Base-by-base conservation (phyloP, 2,329 filamentous ascomycete genomes). In the Stemphylium vesicarium region DNA sequence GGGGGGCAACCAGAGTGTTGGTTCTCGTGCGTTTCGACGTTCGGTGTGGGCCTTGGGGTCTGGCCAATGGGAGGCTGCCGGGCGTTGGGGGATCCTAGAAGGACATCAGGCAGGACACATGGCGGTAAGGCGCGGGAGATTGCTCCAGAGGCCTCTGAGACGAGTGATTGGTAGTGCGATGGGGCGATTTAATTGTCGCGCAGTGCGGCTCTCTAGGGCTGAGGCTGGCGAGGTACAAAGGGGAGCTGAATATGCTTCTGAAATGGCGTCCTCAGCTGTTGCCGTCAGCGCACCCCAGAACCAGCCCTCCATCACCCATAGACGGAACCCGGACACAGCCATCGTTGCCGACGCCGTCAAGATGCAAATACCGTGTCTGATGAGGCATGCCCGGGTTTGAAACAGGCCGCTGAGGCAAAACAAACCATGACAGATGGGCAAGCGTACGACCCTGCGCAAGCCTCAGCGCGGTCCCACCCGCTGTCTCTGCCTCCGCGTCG, bases 81-180 rank as follows among this genome's bases (percentile, higher is more conserved):
- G 29, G 43, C 31, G 50, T 51, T 45, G 37, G 57, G 57, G 36
- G 35, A 57, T 48, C 59, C 59, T 39, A 37, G 62, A 22, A 43
- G 53, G 48, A 45, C 46, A 51, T 46, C 51, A 56, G 20, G 49
- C 53, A 62, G 59, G 33, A 37, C 54, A 54, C 50, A 58, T 46
- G 61, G 60, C 53, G 55, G 56, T 37, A 55, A 48, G 55, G 37
- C 48, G 61, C 57, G 51, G 56, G 61, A 64, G 44, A 62, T 64
- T 62, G 50, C 36, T 32, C 37, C 37, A 16, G 18, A 26, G 42
- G 53, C 20, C 24, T 33, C 32, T 46, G 49, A 53, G 49, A 50
- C 49, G 40, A 37, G 47, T 37, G 40, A 43, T 54, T 45, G 56
- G 40, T n/a, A 48, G 32, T 37, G 37, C 39, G 22, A 41, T 42